Base-by-base conservation (phyloP, 371 early-diverging fungal species). In the Syncephalastrum contaminatum region DNA sequence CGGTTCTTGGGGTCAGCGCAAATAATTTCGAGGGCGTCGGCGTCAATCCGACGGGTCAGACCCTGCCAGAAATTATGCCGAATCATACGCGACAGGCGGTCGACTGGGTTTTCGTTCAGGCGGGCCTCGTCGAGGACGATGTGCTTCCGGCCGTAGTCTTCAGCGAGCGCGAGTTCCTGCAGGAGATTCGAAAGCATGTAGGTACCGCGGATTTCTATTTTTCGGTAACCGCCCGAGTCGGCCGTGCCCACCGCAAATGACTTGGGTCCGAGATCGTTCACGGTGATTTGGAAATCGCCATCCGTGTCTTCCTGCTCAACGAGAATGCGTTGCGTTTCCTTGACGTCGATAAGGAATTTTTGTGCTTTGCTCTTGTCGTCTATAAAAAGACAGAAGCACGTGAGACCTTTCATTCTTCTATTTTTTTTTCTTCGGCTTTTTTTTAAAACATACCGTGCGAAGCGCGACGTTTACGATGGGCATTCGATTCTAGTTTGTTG, bases 291-390 rank as follows among this genome's bases (percentile, higher is more conserved):
- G 60, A 81, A 89, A 63, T 98, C 93, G 16, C 93, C 93, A 69
- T 96, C 92, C 0, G 96, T 94, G 69, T 98, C 98, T 70, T 98
- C 97, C 64, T 98, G 97, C 52, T 79, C 87, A 30, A 98, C 72
- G 13, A 98, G 82, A 25, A 72, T 66, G 51, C 87, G 83, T 49
- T 90, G 83, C 2, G 94, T 92, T 56, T 87, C 88, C 48, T 87
- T 88, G 0, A 97, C 94, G 57, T 97, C 90, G 43, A 97, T 82
- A 14, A 94, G 69, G 64, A 94, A 94, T 20, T 84, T 80, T 39
- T 90, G 81, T 6, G 93, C 85, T 48, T 85, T 81, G 51, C 66
- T 75, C 66, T 88, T 89, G 55, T 88, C 91, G 60, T 94, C 94
- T 88, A 64, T 42, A 36, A 45, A 22, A 40, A 53, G 25, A 47